A percentile compares a stretch with the other conserved stretches of the same genome.
phyloP scores from a whole-genome alignment of 225 moss, liverwort and hornwort genomes.

The Thuidium tamariscinum region DNA sequence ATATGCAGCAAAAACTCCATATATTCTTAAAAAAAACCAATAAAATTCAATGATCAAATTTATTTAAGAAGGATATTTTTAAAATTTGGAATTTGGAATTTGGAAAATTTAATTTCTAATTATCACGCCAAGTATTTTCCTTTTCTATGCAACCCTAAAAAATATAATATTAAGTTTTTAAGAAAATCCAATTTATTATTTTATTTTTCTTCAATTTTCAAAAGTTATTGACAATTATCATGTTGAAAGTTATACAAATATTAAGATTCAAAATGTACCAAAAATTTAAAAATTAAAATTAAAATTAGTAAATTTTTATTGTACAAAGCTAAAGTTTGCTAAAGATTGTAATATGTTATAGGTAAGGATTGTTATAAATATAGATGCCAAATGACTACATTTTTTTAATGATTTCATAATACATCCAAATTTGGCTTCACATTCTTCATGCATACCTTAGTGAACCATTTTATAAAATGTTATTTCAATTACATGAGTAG shows the following conservation, averaged over 20 bases:
- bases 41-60: neutral
- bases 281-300: neutral
- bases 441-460: neutral
- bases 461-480: neutral
- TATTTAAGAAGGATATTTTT: neutral
- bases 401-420: neutral
- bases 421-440: neutral
- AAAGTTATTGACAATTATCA: neutral
- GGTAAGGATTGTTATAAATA: neutral
- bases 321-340: rapidly evolving
- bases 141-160: neutral
- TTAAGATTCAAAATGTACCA: too few relatives aligned
- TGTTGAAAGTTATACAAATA: neutral
- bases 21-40: neutral
- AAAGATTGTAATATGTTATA: neutral
- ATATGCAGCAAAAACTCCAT: neutral
- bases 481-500: neutral
- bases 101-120: neutral
- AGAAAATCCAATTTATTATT: neutral
- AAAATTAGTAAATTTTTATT: too few relatives aligned
- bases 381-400: neutral
- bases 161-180: neutral
- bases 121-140: neutral
- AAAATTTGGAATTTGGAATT: neutral
- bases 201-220: neutral